Percentiles rank a stretch among this genome's conserved stretches.
phyloP scores from a whole-genome alignment of 139 green algal genomes.

The Raphidocelis subcapitata region DNA sequence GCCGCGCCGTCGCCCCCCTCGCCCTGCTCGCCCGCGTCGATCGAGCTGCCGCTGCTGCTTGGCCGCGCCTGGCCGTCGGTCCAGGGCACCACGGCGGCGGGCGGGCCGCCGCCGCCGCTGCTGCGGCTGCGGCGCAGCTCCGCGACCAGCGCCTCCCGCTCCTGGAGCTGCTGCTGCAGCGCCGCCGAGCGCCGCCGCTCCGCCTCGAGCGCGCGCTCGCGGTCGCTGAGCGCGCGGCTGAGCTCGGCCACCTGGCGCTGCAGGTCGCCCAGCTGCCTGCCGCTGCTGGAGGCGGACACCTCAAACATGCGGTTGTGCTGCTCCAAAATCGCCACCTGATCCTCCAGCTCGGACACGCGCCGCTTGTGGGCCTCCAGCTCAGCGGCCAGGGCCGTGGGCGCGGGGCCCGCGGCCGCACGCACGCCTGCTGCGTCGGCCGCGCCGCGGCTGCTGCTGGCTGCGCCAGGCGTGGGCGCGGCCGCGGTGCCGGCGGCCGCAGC shows the following conservation, averaged over 20 bases:
- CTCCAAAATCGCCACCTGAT: conserved; percentile 1
- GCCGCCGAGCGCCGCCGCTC: no score
- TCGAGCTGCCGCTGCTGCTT: conserved; percentile 19
- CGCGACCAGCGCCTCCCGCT: not conserved
- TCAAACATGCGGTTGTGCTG: no score
- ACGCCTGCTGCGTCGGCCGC: not conserved
- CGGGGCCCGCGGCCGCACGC: no score
- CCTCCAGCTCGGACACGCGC: conserved; percentile 13
- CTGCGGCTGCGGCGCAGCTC: conserved; percentile 7
- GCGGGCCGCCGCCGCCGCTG: conserved; percentile 17
- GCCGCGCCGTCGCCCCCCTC: not conserved
- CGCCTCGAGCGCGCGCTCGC: no score
- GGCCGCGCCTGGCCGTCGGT: not conserved
- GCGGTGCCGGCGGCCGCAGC: not conserved
- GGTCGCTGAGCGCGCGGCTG: no score
- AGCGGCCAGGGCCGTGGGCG: conserved; percentile 5
- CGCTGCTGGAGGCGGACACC: no score
- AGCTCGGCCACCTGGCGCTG: no score
- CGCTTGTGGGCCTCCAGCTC: conserved; percentile 14
- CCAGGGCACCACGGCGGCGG: not conserved
- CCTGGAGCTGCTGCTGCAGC: conserved; percentile 8
- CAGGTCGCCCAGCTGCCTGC: no score
- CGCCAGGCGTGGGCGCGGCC: not conserved
- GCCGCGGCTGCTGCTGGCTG: not conserved
- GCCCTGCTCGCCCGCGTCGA: no score